These are phyloP conservation scores for Backusella liffmaniae DNA, from an alignment of 192 early-diverging fungal genomes.

Conservation along the genomic window DNA sequence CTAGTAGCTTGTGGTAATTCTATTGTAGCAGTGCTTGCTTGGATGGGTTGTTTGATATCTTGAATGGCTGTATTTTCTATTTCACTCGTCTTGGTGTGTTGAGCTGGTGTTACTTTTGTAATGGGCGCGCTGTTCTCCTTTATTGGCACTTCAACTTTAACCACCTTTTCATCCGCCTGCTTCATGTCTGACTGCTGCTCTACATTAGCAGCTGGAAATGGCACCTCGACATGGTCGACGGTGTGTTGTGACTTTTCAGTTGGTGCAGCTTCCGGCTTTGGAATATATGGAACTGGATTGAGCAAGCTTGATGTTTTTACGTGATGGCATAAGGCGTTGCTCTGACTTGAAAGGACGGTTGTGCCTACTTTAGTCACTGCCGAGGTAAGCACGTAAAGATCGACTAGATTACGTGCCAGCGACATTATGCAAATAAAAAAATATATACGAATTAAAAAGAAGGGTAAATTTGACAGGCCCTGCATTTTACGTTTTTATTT, in stretches of 20 bases:
- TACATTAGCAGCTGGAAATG: not conserved
- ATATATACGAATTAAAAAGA: not conserved
- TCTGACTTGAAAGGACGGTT: slow-evolving; percentile 8
- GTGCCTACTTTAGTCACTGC: slow-evolving; percentile 15
- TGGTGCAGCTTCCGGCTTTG: not conserved
- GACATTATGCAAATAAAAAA: slow-evolving; percentile 13
- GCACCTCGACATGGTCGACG: not conserved
- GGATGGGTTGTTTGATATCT: not conserved
- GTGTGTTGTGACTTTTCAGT: not conserved
- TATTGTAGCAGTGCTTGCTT: not conserved
- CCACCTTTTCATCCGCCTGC: not conserved
- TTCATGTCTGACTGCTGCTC: not conserved
- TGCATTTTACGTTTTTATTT: not conserved
- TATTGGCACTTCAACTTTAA: not conserved
- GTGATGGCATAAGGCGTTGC: slow-evolving; percentile 20
- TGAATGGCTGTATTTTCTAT: not conserved
- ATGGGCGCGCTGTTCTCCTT: not conserved
- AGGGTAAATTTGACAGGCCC: not conserved
- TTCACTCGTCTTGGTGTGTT: not conserved
- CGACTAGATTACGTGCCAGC: slow-evolving; percentile 25
- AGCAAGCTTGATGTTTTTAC: slow-evolving; percentile 30
- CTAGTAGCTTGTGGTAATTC: not conserved
- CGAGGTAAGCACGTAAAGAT: slow-evolving; percentile 15
- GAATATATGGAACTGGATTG: slow-evolving; percentile 12
- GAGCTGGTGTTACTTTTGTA: not conserved